Base-by-base conservation (phyloP, 148 eudicot genomes). In the Pharnaceum exiguum region DNA sequence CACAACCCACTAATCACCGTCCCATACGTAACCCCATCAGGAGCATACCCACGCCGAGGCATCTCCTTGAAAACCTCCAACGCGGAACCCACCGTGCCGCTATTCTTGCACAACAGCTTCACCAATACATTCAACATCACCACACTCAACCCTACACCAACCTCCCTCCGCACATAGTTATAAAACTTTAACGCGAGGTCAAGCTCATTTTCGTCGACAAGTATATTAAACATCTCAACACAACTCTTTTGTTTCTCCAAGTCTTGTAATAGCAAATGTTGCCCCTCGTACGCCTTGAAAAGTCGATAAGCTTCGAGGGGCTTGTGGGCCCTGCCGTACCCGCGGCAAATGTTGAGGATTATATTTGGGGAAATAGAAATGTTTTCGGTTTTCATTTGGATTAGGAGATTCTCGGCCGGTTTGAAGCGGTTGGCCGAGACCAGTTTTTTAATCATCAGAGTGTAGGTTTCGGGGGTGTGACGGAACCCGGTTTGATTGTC, bases 1-100 rank as follows among this genome's bases (percentile, higher is more conserved):
- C 87, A 93, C 57, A 89, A 68, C 48, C 96, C 96, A 72, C 76
- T 79, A 38, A 93, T 78, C 79, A 93, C 47, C 30, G 99, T 89
- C 36, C 99, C 99, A 68, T 89, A 93, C 2, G 96, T 81, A 68
- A 85, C 85, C 0, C 86, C 68, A 85, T 93, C 96, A 10, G 99
- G 96, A 59, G 59, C 48, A 46, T 82, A 84, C 53, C 85, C 95
- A 33, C 63, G 85, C 44, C 56, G 69, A 7, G 89, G 91, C 99
- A 93, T 93, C 76, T 89, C 99, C 13, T 44, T 68, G 29, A 93
- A 93, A 10, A 93, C 83, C 11, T 58, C 65, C 31, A 89, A 31
- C 30, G 85, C 99, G 38, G 80, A 62, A 76, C 86, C 85, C 68
- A 89, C 55, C 6, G 89, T 85, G 43, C 78, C 87, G 47, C 27